phyloP scores from a whole-genome alignment of 371 early-diverging fungal genomes.

The Mucor ambiguus region DNA sequence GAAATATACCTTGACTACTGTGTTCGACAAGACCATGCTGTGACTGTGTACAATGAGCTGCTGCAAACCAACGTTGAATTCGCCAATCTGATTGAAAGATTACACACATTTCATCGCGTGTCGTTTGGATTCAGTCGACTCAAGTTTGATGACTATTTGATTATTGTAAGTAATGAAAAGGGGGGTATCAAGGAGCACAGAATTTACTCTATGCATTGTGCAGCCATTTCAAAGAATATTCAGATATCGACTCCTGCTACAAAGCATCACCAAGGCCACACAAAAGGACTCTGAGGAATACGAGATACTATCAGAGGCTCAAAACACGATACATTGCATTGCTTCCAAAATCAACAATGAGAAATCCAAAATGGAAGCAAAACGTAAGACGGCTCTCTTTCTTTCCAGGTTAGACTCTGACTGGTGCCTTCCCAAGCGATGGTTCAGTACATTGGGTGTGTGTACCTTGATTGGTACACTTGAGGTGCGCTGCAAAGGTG shows the following conservation, averaged over 20 bases:
- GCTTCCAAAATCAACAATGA: constrained; percentile 33
- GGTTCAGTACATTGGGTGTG: constrained; percentile 42
- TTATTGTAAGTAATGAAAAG: constrained; percentile 31
- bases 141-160: constrained; percentile 49
- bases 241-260: constrained; percentile 41
- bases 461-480: constrained; percentile 45
- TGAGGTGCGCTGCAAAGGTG: constrained; percentile 32
- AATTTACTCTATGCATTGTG: no score
- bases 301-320: constrained; percentile 29
- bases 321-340: constrained; percentile 35
- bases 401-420: constrained; percentile 39
- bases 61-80: constrained; percentile 31
- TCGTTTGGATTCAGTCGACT: constrained; percentile 26
- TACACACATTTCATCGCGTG: constrained; percentile 29
- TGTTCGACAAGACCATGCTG: constrained; percentile 43
- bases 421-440: constrained; percentile 43
- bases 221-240: constrained; percentile 55
- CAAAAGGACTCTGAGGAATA: constrained; percentile 33
- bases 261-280: constrained; percentile 41
- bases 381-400: constrained; percentile 41
- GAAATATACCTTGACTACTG: constrained; percentile 48
- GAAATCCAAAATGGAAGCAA: constrained; percentile 38
- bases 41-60: constrained; percentile 30
- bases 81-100: constrained; percentile 23
- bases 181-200: no score